These are phyloP conservation scores for Pestalotiopsis sp. DNA, from an alignment of 2,329 filamentous ascomycete species.

Conservation along the genomic window DNA sequence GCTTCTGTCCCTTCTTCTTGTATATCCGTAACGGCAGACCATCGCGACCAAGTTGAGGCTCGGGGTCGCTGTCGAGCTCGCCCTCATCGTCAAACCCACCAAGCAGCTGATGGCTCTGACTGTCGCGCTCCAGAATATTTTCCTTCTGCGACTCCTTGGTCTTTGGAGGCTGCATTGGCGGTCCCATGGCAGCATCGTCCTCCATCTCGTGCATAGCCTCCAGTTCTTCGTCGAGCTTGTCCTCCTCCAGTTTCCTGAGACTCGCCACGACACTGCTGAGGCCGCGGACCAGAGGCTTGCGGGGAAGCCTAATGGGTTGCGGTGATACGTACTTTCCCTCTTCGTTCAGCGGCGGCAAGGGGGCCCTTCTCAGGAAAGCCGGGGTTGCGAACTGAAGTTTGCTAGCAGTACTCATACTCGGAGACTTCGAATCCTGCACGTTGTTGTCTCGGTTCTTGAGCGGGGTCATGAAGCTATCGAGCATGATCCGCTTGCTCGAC, in stretches of 20 bases:
- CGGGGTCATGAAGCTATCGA: conserved; percentile 69
- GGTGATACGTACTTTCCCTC: conserved; percentile 51
- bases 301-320: conserved; percentile 53
- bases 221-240: conserved; percentile 71
- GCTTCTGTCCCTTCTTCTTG: conserved; percentile 85
- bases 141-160: conserved; percentile 25
- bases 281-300: conserved; percentile 66
- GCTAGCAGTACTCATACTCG: conserved; percentile 51
- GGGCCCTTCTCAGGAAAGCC: conserved; percentile 63
- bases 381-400: conserved; percentile 69
- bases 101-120: conserved; percentile 45
- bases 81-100: conserved; percentile 67
- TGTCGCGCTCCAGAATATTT: conserved; percentile 45
- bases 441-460: conserved; percentile 50
- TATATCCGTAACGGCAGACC: conserved; percentile 64
- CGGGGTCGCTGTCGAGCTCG: conserved; percentile 58
- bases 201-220: conserved; percentile 76
- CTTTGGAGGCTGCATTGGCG: conserved; percentile 18
- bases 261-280: conserved; percentile 75
- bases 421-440: conserved; percentile 40
- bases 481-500: conserved; percentile 59
- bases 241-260: conserved; percentile 70
- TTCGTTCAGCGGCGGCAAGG: conserved; percentile 57
- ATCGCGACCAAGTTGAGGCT: conserved; percentile 50
- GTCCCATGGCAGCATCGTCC: conserved; percentile 35